A percentile compares a stretch with the other conserved stretches of the same genome.
Conservation (phyloP, 2,329 filamentous ascomycete species). For the Gremmenia infestans region DNA sequence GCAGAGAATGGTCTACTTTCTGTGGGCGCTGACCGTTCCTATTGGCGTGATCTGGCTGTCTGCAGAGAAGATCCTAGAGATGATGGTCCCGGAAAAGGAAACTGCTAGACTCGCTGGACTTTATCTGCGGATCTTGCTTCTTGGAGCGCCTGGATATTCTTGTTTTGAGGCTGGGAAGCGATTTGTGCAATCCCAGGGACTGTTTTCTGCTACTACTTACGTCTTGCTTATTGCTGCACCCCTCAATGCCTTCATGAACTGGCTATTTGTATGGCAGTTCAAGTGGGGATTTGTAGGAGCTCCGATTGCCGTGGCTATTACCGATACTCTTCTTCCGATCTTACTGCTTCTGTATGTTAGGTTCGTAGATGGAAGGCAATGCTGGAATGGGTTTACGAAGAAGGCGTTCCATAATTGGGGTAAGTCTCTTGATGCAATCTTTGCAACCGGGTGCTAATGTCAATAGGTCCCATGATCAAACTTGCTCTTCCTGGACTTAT, state of each 20-base stretch:
- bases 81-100: slow-evolving; percentile 65
- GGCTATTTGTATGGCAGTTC: slow-evolving; percentile 69
- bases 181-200: slow-evolving; percentile 76
- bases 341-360: slow-evolving; percentile 70
- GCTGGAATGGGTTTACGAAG: slow-evolving; percentile 75
- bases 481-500: slow-evolving; percentile 84
- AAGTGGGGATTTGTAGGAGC: slow-evolving; percentile 71
- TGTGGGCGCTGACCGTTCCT: slow-evolving; percentile 66
- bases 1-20: slow-evolving; percentile 75
- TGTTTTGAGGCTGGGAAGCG: slow-evolving; percentile 73
- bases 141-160: slow-evolving; percentile 71
- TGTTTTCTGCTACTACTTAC: slow-evolving; percentile 76
- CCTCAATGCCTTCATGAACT: slow-evolving; percentile 73
- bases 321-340: slow-evolving; percentile 68
- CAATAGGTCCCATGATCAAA: slow-evolving; percentile 66
- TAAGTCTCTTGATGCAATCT: slow-evolving; percentile 10
- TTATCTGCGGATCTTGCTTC: slow-evolving; percentile 65
- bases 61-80: slow-evolving; percentile 58
- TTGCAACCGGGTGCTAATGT: slow-evolving; percentile 9
- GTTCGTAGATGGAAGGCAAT: slow-evolving; percentile 66
- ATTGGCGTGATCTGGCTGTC: slow-evolving; percentile 68
- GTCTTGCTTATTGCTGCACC: slow-evolving; percentile 72
- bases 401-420: slow-evolving; percentile 69
- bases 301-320: slow-evolving; percentile 70
- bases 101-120: slow-evolving; percentile 67